Base-by-base conservation (phyloP, 1,284 basidiomycete species). In the Rhizoctonia solani region DNA sequence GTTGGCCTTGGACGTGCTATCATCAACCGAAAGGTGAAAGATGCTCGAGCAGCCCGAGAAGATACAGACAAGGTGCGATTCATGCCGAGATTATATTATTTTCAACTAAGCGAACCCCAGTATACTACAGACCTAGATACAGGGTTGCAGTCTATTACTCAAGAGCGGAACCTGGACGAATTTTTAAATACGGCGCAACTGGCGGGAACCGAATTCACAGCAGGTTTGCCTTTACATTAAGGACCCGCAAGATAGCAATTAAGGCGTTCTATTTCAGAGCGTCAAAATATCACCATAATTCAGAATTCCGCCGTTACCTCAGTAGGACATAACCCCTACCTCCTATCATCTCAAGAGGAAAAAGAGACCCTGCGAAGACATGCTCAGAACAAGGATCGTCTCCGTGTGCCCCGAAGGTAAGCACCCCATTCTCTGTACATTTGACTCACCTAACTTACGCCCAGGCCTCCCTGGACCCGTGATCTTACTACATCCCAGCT, bases 161-260 rank as follows among this genome's bases (percentile, higher is more conserved):
- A 99, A 77, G 95, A 99, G 79, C 83, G 88, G 68, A 95, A 98
- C 79, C 81, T 99, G 29, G 96, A 98, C 73, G 95, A 96, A 77
- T 99, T 99, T 77, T 79, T 99, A 69, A 96, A 88, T 75, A 98
- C 94, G 19, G 97, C 97, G 2, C 90, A 93, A 71, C 81, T 99
- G 56, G 97, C 97, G 21, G 96, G 92, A 61, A 90, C 89, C 14
- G 93, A 99, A 74, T 99, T 99, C 75, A 95, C 94, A n/a, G 97
- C 95, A 39, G 94, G 94, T 94, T 70, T 56, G 85, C 75, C 27
- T 19, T 21, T 27, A 11, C 23, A 68, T 1, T 19, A 39, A 46
- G 21, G 5, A 1, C 37, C 14, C 23, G 37, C 25, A 14, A 39
- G 32, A 66, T 30, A 50, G 23, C 27, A 13, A 13, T 6, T 19